These are phyloP conservation scores for Thelephora aurantiotincta DNA, from an alignment of 768 basidiomycete species.

Conservation along the genomic window DNA sequence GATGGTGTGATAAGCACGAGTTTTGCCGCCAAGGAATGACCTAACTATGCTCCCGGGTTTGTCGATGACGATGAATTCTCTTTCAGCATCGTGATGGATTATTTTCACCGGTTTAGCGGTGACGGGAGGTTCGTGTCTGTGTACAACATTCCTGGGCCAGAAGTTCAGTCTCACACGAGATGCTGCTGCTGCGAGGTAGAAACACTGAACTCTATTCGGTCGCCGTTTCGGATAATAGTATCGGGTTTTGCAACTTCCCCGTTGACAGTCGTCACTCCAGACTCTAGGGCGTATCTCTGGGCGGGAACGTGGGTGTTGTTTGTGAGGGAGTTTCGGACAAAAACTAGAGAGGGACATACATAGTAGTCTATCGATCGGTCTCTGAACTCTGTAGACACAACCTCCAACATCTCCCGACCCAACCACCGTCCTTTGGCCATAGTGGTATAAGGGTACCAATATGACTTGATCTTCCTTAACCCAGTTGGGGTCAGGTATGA, in stretches of 20 bases:
- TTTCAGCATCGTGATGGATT: constrained; percentile 61
- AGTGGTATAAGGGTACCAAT: constrained; percentile 89
- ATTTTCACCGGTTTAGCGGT: constrained; percentile 73
- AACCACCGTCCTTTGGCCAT: constrained; percentile 91
- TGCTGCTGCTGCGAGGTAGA: neutral
- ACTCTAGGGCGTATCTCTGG: constrained; percentile 63
- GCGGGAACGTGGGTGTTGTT: neutral
- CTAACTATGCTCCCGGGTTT: constrained; percentile 92
- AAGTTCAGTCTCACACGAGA: neutral
- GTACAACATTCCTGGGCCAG: constrained; percentile 65
- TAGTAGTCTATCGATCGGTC: constrained; percentile 94
- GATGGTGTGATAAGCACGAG: constrained; percentile 4
- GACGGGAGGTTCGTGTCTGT: constrained; percentile 95
- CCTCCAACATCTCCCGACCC: constrained; percentile 75
- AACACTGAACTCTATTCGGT: constrained; percentile 68
- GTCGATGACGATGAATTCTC: constrained; percentile 82
- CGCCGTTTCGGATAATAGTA: constrained; percentile 72
- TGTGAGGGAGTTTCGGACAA: neutral
- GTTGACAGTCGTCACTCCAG: constrained; percentile 92
- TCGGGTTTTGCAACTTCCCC: constrained; percentile 73
- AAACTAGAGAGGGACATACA: constrained; percentile 34
- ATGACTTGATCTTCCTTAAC: constrained; percentile 71
- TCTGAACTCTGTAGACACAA: constrained; percentile 87
- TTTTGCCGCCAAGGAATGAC: constrained; percentile 21
- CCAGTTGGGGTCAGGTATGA: constrained; percentile 17